These are phyloP conservation scores for Teunomyces gatunensis DNA, from an alignment of 805 yeast species.

Conservation along the genomic window DNA sequence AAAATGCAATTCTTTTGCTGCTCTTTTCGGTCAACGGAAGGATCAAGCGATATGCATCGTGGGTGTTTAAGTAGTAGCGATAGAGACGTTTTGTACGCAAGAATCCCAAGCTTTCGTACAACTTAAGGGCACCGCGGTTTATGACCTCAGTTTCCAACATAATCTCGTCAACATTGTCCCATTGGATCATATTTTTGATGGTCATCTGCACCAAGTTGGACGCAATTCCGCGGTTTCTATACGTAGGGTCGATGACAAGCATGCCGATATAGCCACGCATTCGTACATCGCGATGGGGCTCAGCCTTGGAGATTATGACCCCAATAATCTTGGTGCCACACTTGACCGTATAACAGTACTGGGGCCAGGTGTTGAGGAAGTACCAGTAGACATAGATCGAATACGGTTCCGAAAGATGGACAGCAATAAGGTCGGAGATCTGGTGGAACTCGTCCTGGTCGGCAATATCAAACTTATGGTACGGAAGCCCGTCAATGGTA, in stretches of 20 bases:
- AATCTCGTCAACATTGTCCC: slow-evolving; percentile 78
- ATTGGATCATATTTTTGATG: slow-evolving; percentile 60
- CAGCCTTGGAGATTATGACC: slow-evolving; percentile 78
- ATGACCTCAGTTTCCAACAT: slow-evolving; percentile 88
- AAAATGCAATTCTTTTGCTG: slow-evolving; percentile 50
- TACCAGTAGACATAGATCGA: slow-evolving; percentile 90
- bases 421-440: slow-evolving; percentile 57
- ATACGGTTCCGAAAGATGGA: slow-evolving; percentile 88
- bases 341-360: slow-evolving; percentile 66
- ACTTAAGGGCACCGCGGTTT: slow-evolving; percentile 63
- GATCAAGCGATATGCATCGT: slow-evolving; percentile 86
- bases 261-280: slow-evolving; percentile 92
- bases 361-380: slow-evolving; percentile 89
- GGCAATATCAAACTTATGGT: slow-evolving; percentile 20
- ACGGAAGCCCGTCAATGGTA: slow-evolving; percentile 17
- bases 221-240: slow-evolving; percentile 82
- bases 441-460: slow-evolving; percentile 43
- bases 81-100: slow-evolving; percentile 70
- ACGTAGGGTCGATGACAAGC: slow-evolving; percentile 76
- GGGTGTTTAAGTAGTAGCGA: slow-evolving; percentile 86
- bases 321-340: slow-evolving; percentile 56
- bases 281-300: slow-evolving; percentile 69
- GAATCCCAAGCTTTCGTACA: slow-evolving; percentile 78
- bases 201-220: slow-evolving; percentile 61
- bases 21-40: slow-evolving; percentile 67